These are phyloP conservation scores for Magnolia changhungtana DNA, from an alignment of 164 flowering plant genomes.

Conservation along the genomic window DNA sequence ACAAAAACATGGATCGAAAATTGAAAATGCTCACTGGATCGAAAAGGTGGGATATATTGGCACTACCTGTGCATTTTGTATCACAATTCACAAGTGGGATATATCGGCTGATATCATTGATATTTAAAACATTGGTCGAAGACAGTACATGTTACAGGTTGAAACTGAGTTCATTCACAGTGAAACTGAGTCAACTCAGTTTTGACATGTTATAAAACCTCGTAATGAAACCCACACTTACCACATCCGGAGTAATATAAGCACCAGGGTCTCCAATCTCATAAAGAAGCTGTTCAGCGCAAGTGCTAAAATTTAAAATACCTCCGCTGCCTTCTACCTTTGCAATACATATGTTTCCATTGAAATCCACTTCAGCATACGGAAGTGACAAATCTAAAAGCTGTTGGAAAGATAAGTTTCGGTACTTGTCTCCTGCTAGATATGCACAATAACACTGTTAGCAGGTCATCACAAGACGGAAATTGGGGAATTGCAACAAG, in stretches of 20 bases:
- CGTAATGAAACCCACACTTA: conserved; percentile 22
- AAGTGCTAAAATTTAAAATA: conserved; percentile 62
- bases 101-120: no score
- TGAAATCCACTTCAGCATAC: conserved; percentile 68
- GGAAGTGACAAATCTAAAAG: conserved; percentile 86
- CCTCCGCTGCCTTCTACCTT: conserved; percentile 88
- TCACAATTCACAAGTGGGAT: no score
- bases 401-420: conserved; percentile 50
- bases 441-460: background rate
- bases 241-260: conserved; percentile 94
- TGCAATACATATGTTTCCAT: conserved; percentile 68
- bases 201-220: background rate
- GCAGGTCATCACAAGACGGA: background rate
- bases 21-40: no score
- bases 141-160: background rate
- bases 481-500: background rate
- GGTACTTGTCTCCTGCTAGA: conserved; percentile 58
- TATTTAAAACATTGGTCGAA: background rate
- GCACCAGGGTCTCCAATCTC: conserved; percentile 88
- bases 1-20: no score
- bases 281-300: conserved; percentile 95
- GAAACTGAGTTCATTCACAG: background rate
- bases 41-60: no score
- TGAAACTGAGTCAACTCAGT: background rate
- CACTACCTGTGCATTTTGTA: no score